Conservation (phyloP, 345 rosid genomes). For the Sonneratia alba region DNA sequence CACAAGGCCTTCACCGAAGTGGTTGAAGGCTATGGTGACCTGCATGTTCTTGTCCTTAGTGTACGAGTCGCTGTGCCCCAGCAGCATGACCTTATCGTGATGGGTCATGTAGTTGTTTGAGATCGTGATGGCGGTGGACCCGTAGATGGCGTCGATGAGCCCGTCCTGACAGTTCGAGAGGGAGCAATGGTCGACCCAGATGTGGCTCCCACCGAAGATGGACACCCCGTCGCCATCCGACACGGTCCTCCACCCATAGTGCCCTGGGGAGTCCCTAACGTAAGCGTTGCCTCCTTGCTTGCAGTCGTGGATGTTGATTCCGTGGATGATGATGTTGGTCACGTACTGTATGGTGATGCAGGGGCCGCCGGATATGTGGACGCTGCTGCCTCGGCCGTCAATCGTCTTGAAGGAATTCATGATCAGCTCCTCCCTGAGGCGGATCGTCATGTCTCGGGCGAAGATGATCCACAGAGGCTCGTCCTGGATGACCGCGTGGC, state of each 20-base stretch:
- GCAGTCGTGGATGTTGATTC: constrained; percentile 61
- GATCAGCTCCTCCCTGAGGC: constrained; percentile 58
- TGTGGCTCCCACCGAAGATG: constrained; percentile 57
- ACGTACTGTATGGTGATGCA: constrained; percentile 68
- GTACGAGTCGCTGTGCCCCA: constrained; percentile 66
- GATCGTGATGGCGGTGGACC: constrained; percentile 63
- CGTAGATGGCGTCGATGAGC: constrained; percentile 55
- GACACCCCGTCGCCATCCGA: constrained; percentile 79
- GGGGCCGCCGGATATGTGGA: constrained; percentile 66
- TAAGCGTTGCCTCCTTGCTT: constrained; percentile 60
- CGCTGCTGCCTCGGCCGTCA: constrained; percentile 61
- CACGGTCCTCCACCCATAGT: constrained; percentile 49
- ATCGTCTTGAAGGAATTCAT: constrained; percentile 74
- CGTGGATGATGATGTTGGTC: constrained; percentile 61
- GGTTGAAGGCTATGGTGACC: constrained; percentile 70
- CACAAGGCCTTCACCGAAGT: constrained; percentile 73
- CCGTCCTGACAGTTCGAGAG: constrained; percentile 60
- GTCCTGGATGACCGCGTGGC: constrained; percentile 59
- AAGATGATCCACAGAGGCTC: constrained; percentile 68
- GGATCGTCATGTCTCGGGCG: constrained; percentile 53
- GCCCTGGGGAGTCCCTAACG: constrained; percentile 54
- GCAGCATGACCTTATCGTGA: constrained; percentile 63
- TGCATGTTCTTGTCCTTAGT: constrained; percentile 64
- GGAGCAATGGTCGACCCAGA: constrained; percentile 73
- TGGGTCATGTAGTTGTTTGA: constrained; percentile 73